Evolutionary conservation across 768 basidiomycete genomes (phyloP).

Genomic region (Neoboletus brunneissimus): DNA sequence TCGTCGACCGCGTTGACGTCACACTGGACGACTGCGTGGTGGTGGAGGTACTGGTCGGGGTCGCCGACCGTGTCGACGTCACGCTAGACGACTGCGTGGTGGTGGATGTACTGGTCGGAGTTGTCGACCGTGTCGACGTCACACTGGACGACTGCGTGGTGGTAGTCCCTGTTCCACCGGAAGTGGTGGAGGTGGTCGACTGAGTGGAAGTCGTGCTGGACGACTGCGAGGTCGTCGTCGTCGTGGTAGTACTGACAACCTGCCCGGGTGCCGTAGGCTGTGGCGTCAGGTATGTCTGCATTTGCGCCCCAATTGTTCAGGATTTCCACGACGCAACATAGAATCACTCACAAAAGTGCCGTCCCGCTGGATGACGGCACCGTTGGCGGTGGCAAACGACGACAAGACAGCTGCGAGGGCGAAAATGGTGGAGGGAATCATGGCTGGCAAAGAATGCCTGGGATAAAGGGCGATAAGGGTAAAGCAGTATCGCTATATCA

Average conservation of each 20-base stretch:
- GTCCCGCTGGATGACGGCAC: constrained; percentile 18
- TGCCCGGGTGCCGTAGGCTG: constrained; percentile 4
- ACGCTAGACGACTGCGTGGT: no score
- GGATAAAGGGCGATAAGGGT: not conserved
- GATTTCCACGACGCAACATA: no score
- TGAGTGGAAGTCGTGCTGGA: not conserved
- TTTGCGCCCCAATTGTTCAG: not conserved
- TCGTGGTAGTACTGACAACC: not conserved
- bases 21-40: not conserved
- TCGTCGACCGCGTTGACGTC: not conserved
- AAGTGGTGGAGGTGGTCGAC: not conserved
- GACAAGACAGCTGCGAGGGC: constrained; percentile 6
- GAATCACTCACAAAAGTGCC: constrained; percentile 13
- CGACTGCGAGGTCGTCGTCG: not conserved
- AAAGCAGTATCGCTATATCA: not conserved
- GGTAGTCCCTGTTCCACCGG: not conserved
- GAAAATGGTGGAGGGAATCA: constrained; percentile 14
- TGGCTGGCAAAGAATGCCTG: not conserved
- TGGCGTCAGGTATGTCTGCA: constrained; percentile 10
- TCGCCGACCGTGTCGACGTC: no score
- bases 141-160: not conserved
- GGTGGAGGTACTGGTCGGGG: not conserved
- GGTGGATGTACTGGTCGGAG: no score
- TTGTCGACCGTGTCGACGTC: not conserved
- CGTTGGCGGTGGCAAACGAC: constrained; percentile 11